Conservation (phyloP, 2,329 filamentous ascomycete genomes). For the Ceratocystis alfenasii region DNA sequence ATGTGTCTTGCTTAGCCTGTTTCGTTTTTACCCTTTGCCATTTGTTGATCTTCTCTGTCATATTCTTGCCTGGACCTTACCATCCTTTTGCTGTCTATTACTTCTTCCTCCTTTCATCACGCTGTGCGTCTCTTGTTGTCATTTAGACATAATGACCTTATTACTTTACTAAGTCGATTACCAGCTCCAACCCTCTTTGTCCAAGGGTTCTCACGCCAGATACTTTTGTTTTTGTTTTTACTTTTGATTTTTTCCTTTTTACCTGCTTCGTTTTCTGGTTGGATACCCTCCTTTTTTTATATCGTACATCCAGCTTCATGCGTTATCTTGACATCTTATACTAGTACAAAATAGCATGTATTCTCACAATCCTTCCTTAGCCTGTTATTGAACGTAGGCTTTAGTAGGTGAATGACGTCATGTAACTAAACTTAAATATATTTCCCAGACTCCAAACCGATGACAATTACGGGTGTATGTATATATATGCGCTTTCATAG, state of each 20-base stretch:
- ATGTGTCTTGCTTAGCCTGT: conserved; percentile 8
- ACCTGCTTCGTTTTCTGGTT: conserved; percentile 15
- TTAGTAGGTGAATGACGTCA: background rate
- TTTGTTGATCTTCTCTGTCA: conserved; percentile 14
- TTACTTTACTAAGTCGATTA: background rate
- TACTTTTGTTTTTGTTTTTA: background rate
- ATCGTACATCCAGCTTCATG: background rate
- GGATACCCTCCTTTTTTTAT: conserved; percentile 13
- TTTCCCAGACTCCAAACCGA: background rate
- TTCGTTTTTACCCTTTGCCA: conserved; percentile 13
- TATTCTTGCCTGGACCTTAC: conserved; percentile 16
- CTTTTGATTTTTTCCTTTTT: conserved; percentile 17
- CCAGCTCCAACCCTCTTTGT: background rate
- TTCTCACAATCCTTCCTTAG: background rate
- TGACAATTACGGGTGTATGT: background rate
- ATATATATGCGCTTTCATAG: background rate
- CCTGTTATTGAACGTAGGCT: background rate
- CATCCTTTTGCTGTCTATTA: background rate
- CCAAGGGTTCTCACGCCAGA: background rate
- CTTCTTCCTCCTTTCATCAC: background rate
- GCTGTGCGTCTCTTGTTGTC: background rate
- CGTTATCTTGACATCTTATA: background rate
- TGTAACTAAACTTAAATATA: background rate
- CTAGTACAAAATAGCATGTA: conserved; percentile 1
- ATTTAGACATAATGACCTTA: background rate